These are phyloP conservation scores for Periconia sp. DNA, from an alignment of 2,329 filamentous ascomycete species.

Conservation along the genomic window DNA sequence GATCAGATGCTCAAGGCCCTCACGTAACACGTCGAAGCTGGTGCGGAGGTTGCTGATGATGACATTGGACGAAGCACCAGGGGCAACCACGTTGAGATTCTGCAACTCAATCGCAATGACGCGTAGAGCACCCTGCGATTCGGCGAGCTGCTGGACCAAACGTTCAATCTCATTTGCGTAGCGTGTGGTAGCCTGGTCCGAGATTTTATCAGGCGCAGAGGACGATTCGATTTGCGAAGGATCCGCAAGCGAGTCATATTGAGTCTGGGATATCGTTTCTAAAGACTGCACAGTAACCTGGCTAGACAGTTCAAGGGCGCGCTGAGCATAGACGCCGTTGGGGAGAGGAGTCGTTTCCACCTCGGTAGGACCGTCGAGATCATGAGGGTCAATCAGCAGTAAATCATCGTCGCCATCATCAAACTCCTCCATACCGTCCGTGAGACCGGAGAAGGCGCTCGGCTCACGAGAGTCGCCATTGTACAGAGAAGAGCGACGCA, in stretches of 20 bases:
- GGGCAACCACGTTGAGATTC: constrained; percentile 44
- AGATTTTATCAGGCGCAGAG: constrained; percentile 26
- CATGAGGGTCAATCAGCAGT: constrained; percentile 36
- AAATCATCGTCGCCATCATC: constrained; percentile 21
- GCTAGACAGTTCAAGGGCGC: constrained; percentile 29
- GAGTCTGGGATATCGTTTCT: constrained; percentile 25
- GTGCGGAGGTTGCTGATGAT: constrained; percentile 46
- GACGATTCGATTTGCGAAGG: constrained; percentile 16
- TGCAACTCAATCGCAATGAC: constrained; percentile 48
- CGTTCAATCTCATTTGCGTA: constrained; percentile 45
- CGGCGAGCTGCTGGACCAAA: constrained; percentile 41
- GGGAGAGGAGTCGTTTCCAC: constrained; percentile 24
- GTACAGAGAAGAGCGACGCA: constrained; percentile 35
- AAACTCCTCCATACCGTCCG: constrained; percentile 31
- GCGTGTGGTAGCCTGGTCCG: constrained; percentile 39
- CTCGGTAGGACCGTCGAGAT: constrained; percentile 34
- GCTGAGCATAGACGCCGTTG: constrained; percentile 31
- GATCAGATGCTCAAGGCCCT: constrained; percentile 44
- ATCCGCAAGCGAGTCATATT: constrained; percentile 27
- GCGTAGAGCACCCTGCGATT: constrained; percentile 44
- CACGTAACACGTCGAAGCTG: constrained; percentile 45
- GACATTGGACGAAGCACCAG: constrained; percentile 31
- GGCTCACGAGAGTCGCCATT: constrained; percentile 26
- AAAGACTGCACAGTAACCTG: constrained; percentile 34
- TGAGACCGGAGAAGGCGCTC: constrained; percentile 23